These are phyloP conservation scores for Helenozyma baotianmanensis DNA, from an alignment of 805 yeast genomes.

Conservation along the genomic window DNA sequence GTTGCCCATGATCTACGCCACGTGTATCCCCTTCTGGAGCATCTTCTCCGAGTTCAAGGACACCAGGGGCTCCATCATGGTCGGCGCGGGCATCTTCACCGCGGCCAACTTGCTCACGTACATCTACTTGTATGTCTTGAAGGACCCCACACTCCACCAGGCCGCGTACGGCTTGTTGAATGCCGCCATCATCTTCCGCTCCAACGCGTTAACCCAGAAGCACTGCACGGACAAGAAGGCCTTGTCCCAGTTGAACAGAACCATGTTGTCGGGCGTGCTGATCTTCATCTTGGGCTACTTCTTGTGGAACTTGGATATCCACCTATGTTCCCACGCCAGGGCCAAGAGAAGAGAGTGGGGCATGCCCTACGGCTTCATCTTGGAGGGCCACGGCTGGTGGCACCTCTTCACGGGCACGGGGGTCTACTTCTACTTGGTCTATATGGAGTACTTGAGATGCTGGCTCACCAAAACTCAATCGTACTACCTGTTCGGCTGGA, in stretches of 20 bases:
- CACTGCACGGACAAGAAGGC: slow-evolving; percentile 51
- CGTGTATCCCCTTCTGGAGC: slow-evolving; percentile 91
- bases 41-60: slow-evolving; percentile 59
- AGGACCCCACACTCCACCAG: slow-evolving; percentile 88
- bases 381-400: slow-evolving; percentile 99
- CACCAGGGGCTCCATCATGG: slow-evolving; percentile 31
- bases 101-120: slow-evolving; percentile 63
- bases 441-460: slow-evolving; percentile 68
- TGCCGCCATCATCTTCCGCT: slow-evolving; percentile 61
- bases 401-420: slow-evolving; percentile 84
- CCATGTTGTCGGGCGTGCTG: slow-evolving; percentile 56
- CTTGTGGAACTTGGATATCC: slow-evolving; percentile 87
- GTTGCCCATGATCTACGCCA: slow-evolving; percentile 96
- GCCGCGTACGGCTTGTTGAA: slow-evolving; percentile 77
- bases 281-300: slow-evolving; percentile 71
- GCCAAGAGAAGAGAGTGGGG: slow-evolving; percentile 60
- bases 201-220: slow-evolving; percentile 46
- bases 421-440: slow-evolving; percentile 78
- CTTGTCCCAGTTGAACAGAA: slow-evolving; percentile 44
- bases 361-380: slow-evolving; percentile 76
- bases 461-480: slow-evolving; percentile 56
- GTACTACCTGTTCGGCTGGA: slow-evolving; percentile 55
- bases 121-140: slow-evolving; percentile 58
- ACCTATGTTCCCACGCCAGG: slow-evolving; percentile 62
- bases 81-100: slow-evolving; percentile 44